Conservation (phyloP, 2,329 filamentous ascomycete genomes). For the Davidsoniella virescens region DNA sequence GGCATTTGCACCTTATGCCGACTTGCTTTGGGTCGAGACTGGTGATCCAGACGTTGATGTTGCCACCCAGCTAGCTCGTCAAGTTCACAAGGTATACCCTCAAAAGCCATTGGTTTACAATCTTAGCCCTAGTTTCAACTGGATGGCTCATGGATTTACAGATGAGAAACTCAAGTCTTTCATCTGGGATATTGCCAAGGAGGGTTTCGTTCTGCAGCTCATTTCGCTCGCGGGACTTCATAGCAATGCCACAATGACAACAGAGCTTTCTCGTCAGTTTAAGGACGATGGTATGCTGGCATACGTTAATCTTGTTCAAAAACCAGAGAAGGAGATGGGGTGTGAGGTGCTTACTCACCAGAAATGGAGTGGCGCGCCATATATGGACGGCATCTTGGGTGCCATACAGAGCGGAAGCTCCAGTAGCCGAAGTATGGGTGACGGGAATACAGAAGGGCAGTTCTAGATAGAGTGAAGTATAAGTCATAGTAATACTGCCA, state of each 20-base stretch:
- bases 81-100: constrained; percentile 54
- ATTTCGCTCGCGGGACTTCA: constrained; percentile 51
- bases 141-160: constrained; percentile 88
- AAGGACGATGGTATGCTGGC: constrained; percentile 90
- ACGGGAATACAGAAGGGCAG: constrained; percentile 74
- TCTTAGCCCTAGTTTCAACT: constrained; percentile 92
- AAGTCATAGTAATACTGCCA: background rate
- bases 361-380: constrained; percentile 55
- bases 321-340: constrained; percentile 73
- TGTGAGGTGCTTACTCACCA: constrained; percentile 92
- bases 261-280: constrained; percentile 67
- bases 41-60: constrained; percentile 72
- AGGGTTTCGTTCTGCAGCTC: constrained; percentile 60
- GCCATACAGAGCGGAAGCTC: constrained; percentile 84
- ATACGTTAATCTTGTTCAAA: constrained; percentile 88
- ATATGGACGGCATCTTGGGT: constrained; percentile 80
- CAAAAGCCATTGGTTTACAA: constrained; percentile 93
- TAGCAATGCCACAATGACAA: constrained; percentile 45
- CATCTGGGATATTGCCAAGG: constrained; percentile 87
- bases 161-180: constrained; percentile 73
- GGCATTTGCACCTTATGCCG: constrained; percentile 79
- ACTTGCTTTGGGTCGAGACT: constrained; percentile 95
- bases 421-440: constrained; percentile 83
- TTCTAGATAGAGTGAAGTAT: constrained; percentile 25
- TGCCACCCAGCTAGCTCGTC: constrained; percentile 55